Percentiles rank a stretch among this genome's conserved stretches.
phyloP scores from a whole-genome alignment of 306 rosid species.

The Trifolium pratense region DNA sequence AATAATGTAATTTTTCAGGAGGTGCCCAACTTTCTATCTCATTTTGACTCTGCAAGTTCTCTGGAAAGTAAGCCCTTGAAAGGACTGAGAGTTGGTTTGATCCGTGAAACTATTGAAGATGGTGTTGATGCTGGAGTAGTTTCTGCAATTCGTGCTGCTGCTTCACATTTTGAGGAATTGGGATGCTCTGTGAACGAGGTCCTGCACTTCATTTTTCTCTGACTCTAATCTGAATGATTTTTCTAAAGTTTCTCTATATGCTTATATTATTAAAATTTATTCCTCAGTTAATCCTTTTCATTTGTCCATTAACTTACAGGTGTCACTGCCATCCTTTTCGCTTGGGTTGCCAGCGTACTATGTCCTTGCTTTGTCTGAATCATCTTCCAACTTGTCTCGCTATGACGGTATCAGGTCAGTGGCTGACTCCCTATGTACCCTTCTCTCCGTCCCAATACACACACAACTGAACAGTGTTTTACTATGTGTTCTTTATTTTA shows the following conservation, averaged over 20 bases:
- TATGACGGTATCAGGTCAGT: constrained; percentile 89
- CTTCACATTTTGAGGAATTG: constrained; percentile 85
- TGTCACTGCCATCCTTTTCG: constrained; percentile 90
- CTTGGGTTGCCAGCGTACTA: constrained; percentile 99
- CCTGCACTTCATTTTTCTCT: constrained; percentile 21
- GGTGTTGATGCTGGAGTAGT: constrained; percentile 84
- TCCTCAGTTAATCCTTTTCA: constrained; percentile 10
- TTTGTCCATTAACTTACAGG: constrained; percentile 56
- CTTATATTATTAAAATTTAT: constrained; percentile 18
- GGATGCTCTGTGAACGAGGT: constrained; percentile 93
- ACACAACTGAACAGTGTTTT: constrained; percentile 7
- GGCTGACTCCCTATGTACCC: background rate
- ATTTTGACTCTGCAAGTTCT: constrained; percentile 51
- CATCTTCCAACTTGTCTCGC: constrained; percentile 96
- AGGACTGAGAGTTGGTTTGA: constrained; percentile 85
- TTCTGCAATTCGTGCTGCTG: constrained; percentile 78
- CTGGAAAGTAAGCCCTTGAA: constrained; percentile 84
- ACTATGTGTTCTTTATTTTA: constrained; percentile 26
- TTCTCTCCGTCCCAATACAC: background rate
- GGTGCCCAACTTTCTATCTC: constrained; percentile 67
- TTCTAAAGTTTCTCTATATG: constrained; percentile 32
- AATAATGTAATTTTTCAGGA: constrained; percentile 58
- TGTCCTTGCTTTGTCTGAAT: constrained; percentile 87
- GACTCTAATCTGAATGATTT: constrained; percentile 16
- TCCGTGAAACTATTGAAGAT: constrained; percentile 80